phyloP scores from a whole-genome alignment of 805 yeast genomes.

The Saccharomycopsis synnaedendra region DNA sequence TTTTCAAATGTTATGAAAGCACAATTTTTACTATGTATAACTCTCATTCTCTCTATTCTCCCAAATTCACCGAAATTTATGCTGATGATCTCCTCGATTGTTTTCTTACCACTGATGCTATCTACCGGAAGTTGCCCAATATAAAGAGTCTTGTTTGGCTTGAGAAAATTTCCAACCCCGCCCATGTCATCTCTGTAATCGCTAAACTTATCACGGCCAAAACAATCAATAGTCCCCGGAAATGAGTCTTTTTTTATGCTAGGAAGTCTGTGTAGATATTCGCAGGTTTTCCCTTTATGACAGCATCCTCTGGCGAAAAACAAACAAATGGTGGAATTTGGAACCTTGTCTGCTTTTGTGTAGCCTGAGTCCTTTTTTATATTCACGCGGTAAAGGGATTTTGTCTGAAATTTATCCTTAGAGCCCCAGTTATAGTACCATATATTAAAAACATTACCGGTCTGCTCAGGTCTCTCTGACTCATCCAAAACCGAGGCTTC shows the following conservation, averaged over 20 bases:
- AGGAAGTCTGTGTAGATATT: constrained; percentile 72
- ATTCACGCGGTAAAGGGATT: constrained; percentile 44
- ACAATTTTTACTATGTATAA: constrained; percentile 49
- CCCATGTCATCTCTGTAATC: constrained; percentile 87
- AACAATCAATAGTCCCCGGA: constrained; percentile 69
- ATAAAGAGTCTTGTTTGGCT: constrained; percentile 63
- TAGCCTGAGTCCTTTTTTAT: constrained; percentile 58
- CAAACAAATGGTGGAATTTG: constrained; percentile 46
- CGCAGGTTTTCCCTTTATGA: constrained; percentile 64
- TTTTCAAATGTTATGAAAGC: constrained; percentile 66
- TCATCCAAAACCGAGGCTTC: constrained; percentile 45
- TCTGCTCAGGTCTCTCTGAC: constrained; percentile 58
- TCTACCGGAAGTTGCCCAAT: constrained; percentile 47
- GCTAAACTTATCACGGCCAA: constrained; percentile 80
- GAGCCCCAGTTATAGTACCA: constrained; percentile 92
- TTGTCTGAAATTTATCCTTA: constrained; percentile 42
- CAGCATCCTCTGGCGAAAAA: constrained; percentile 89
- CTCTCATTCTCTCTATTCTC: constrained; percentile 52
- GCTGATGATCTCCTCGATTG: constrained; percentile 26
- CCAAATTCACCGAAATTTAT: constrained; percentile 69
- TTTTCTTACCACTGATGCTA: constrained; percentile 27
- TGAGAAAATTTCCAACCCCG: constrained; percentile 77
- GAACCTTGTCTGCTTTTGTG: constrained; percentile 51
- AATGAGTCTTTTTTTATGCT: constrained; percentile 37
- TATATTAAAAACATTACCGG: constrained; percentile 70